Evolutionary conservation across 352 stramenopile genomes (phyloP), one percentile per base, ranked within the genome.

Genomic region (Saprolegnia parasitica): DNA sequence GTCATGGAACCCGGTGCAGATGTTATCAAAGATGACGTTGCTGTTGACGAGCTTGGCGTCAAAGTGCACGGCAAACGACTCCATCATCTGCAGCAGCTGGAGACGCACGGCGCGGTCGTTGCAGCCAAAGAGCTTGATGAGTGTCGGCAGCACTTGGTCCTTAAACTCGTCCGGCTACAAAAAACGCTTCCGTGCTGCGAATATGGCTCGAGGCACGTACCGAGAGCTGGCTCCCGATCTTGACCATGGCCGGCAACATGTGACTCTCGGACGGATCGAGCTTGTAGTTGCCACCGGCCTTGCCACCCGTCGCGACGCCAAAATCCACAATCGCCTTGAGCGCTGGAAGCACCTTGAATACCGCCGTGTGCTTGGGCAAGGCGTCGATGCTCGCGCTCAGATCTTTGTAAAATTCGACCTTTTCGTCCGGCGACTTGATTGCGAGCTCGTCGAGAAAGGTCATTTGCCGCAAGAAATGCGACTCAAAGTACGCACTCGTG

Each of bases 331-430:
- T 83, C 4, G 79, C 81, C 65, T 93, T 91, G 20, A 96, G 64
- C 11, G 86, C 84, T 26, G 87, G 89, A 8, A 96, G 70, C 40
- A 96, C 88, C 72, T 96, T 96, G 79, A 92, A 76, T 32, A 94
- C 75, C n/a, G 83, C 86, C 75, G 91, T 93, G 11, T 75, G 78
- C 39, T 78, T 76, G 9, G 89, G 89, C 49, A 96, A 65, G 16
- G 80, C 80, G 16, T 80, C 67, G 35, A 95, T 37, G 52, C 89
- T 82, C n/a, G 81, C 77, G 37, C 81, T 77, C 21, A 98, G 78
- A 56, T 96, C 93, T 79, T 98, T 96, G 80, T 98, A 97, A 72
- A 98, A 98, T 37, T 82, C 81, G 42, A 96, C 88, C 68, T 98
- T 98, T 72, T 98, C 90, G 56, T 98, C 92, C 0, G 92, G 81